These are phyloP conservation scores for Carpinus viminea DNA, from an alignment of 306 rosid species.

Conservation along the genomic window DNA sequence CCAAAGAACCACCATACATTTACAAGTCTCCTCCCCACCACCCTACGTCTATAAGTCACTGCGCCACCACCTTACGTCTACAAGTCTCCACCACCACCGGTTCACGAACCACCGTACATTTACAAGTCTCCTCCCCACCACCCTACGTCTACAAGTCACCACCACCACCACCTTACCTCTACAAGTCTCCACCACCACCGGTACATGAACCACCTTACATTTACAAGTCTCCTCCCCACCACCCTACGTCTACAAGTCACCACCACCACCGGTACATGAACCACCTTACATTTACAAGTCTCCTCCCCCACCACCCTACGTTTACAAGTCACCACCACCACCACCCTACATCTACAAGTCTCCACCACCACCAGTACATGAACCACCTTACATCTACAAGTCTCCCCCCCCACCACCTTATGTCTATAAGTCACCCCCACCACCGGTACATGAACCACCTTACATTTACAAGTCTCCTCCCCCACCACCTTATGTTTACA, in stretches of 20 bases:
- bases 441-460: constrained; percentile 5
- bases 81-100: constrained; percentile 10
- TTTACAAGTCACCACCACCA: constrained; percentile 38
- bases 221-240: constrained; percentile 40
- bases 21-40: no score
- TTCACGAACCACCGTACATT: not conserved
- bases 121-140: constrained; percentile 40
- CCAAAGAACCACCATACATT: constrained; percentile 24
- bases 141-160: not conserved
- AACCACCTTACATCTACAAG: constrained; percentile 58
- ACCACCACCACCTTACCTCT: constrained; percentile 11
- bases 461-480: constrained; percentile 50
- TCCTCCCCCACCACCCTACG: constrained; percentile 16
- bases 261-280: no score
- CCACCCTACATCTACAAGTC: constrained; percentile 21
- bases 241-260: constrained; percentile 49
- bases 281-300: constrained; percentile 37
- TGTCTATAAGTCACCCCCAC: constrained; percentile 52
- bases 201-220: constrained; percentile 18
- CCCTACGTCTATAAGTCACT: not conserved
- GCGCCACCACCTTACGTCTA: not conserved
- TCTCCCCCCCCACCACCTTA: constrained; percentile 54
- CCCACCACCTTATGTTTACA: constrained; percentile 28
- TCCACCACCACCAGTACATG: constrained; percentile 20
- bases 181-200: constrained; percentile 10